Evolutionary conservation across 148 eudicot genomes (phyloP).

Genomic region (Tetragonia tetragonoides): DNA sequence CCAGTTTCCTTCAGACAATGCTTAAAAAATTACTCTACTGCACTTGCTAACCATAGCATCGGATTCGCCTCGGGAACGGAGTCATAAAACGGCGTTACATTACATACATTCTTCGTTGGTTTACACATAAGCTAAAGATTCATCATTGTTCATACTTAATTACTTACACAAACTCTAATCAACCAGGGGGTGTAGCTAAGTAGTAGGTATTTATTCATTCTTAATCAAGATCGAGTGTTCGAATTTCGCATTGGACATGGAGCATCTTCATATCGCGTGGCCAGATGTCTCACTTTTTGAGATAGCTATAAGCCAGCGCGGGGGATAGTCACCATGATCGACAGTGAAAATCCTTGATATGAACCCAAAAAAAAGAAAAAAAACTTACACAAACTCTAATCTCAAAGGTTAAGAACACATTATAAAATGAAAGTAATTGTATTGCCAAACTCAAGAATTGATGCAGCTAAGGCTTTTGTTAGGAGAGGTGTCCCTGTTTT

Average conservation of each 20-base stretch:
- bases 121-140: constrained; percentile 10
- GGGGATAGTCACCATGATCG: too few species aligned
- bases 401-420: neutral
- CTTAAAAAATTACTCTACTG: neutral
- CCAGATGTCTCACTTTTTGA: too few species aligned
- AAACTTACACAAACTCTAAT: too few species aligned
- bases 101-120: constrained; percentile 20
- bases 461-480: constrained; percentile 6
- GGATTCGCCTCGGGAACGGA: constrained; percentile 28
- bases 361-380: too few species aligned
- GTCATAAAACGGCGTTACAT: constrained; percentile 19
- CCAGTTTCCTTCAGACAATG: constrained; percentile 13
- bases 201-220: too few species aligned
- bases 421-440: neutral
- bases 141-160: neutral
- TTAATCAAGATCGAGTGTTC: too few species aligned
- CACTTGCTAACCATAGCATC: constrained; percentile 16
- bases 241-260: too few species aligned
- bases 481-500: constrained; percentile 14
- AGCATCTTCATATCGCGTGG: too few species aligned
- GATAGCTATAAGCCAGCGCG: too few species aligned
- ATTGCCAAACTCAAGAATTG: neutral
- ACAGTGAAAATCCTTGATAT: too few species aligned
- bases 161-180: too few species aligned
- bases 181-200: too few species aligned